phyloP scores from a whole-genome alignment of 495 filamentous ascomycete species.

The Lentithecium fluviatile region DNA sequence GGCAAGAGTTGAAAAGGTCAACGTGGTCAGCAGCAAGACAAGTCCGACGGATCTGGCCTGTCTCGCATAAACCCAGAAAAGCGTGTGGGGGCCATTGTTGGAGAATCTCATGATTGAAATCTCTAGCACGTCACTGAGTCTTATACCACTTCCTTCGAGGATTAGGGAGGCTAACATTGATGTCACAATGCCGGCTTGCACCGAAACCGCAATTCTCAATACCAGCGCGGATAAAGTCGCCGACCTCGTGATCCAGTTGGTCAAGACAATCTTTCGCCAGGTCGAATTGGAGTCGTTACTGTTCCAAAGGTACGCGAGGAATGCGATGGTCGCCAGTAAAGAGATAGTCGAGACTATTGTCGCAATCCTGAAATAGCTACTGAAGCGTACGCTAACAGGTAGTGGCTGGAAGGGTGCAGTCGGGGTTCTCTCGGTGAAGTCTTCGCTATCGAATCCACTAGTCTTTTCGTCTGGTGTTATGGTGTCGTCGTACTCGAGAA shows the following conservation, averaged over 20 bases:
- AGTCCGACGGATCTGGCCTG: background rate
- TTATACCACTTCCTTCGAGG: slow-evolving; percentile 1
- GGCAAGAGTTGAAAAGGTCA: background rate
- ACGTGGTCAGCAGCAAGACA: background rate
- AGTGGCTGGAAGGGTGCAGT: no score
- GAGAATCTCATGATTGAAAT: slow-evolving; percentile 3
- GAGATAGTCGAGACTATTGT: background rate
- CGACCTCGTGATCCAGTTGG: background rate
- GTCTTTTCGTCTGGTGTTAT: no score
- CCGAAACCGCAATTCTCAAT: background rate
- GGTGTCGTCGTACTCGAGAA: no score
- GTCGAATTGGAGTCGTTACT: background rate
- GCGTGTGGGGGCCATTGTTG: slow-evolving; percentile 1
- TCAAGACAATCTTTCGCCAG: background rate
- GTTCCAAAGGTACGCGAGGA: background rate
- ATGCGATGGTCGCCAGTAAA: background rate
- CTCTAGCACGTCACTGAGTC: slow-evolving; percentile 2
- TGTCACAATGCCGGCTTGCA: no score
- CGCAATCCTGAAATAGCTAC: background rate
- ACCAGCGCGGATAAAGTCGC: background rate
- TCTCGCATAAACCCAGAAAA: background rate
- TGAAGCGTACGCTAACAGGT: background rate
- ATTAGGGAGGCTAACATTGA: slow-evolving; percentile 5
- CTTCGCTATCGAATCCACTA: no score
- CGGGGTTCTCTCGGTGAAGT: no score